Evolutionary conservation across 2,329 filamentous ascomycete species (phyloP), one percentile per base, ranked within the genome.

Genomic region (Alternaria rosae): DNA sequence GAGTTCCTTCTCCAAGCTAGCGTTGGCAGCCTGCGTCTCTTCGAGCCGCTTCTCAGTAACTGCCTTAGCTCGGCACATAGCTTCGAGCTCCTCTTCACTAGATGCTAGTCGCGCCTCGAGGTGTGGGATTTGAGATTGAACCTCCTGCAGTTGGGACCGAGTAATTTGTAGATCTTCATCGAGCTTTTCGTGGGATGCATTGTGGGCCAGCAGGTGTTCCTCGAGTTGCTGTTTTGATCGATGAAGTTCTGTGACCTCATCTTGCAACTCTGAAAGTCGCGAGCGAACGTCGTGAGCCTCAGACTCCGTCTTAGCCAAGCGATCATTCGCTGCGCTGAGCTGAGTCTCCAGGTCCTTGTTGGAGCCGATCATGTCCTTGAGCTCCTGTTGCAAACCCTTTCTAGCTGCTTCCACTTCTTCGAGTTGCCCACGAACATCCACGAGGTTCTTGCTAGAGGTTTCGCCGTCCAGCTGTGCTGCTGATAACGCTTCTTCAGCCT

Each of bases 181-280:
- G 13, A 75, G 68, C 23, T 67, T 57, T 42, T 43, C 50, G 28
- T 69, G 54, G 35, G 66, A 66, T 17, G 54, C 54, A 32, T 71
- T 61, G 6, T 71, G 45, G 3, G 55, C 53, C 8, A 53, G 43
- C 6, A 76, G 58, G 21, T 59, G 55, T n/a, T 70, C 59, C 25
- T 73, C 65, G 30, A 68, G 61, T 7, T 70, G 62, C 12, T 54
- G 30, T 53, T 74, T 77, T 12, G 68, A 67, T 6, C 65, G 59
- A 54, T 64, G 60, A 10, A 64, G 35, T 15, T 48, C 42, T 3
- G 25, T 43, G 10, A 70, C 54, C n/a, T 74, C 64, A 32, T 45
- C 59, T 47, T 72, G 65, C 9, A 77, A 52, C 11, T n/a, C 20
- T 0, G 58, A 64, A 1, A 74, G 35, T 17, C 72, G 61, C 23